Evolutionary conservation across 1,284 basidiomycete genomes (phyloP).

Genomic region (Ustilago curta): DNA sequence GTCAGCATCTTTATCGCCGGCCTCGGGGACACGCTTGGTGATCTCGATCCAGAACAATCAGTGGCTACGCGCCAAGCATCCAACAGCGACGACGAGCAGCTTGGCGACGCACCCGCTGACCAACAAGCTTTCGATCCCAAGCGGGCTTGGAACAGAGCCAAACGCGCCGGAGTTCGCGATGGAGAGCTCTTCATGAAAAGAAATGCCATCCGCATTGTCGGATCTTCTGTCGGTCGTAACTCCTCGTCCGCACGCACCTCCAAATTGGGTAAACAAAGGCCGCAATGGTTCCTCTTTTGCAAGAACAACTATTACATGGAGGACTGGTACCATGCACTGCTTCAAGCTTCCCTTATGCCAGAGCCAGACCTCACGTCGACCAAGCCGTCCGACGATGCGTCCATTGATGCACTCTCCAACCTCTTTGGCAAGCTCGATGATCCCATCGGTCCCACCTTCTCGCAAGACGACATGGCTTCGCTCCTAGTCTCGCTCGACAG

Average conservation of each 20-base stretch:
- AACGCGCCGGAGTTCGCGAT: slow-evolving; percentile 52
- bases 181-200: slow-evolving; percentile 67
- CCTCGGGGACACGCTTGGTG: slow-evolving; percentile 62
- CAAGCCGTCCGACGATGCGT: slow-evolving; percentile 24
- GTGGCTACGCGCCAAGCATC: slow-evolving; percentile 5
- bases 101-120: slow-evolving; percentile 20
- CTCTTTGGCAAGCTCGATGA: slow-evolving; percentile 35
- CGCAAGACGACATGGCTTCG: slow-evolving; percentile 81
- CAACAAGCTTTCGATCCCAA: slow-evolving; percentile 18
- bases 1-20: slow-evolving; percentile 62
- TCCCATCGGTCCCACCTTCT: slow-evolving; percentile 76
- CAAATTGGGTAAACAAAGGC: slow-evolving; percentile 16
- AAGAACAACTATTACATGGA: slow-evolving; percentile 72
- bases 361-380: slow-evolving; percentile 56
- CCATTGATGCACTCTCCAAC: slow-evolving; percentile 10
- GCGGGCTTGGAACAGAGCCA: slow-evolving; percentile 38
- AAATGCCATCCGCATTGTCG: slow-evolving; percentile 65
- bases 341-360: slow-evolving; percentile 77
- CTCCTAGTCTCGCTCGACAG: slow-evolving; percentile 87
- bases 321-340: slow-evolving; percentile 91
- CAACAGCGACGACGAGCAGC: slow-evolving; percentile 21
- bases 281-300: slow-evolving; percentile 68
- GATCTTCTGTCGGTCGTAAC: slow-evolving; percentile 21
- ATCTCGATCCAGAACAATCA: slow-evolving; percentile 38
- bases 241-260: slow-evolving; percentile 13